Evolutionary conservation across 805 yeast species (phyloP), one percentile per base, ranked within the genome.

Genomic region (Saccharomycopsis olivae): DNA sequence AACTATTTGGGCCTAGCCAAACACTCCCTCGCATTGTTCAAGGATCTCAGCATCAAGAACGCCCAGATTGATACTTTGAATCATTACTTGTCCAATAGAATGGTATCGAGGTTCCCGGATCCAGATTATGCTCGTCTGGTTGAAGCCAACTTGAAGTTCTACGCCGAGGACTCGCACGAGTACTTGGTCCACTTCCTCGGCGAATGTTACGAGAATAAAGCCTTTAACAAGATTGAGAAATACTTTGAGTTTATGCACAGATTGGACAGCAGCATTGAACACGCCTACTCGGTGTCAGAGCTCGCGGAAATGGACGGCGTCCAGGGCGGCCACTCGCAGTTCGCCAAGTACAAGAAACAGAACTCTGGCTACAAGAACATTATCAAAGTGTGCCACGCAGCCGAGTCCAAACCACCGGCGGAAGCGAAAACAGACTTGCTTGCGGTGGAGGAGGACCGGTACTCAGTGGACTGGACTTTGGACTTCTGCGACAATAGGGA

Each of bases 1-100:
- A 39, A 40, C 27, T 36, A 33, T 19, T 38, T 43, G 19, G 38
- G 35, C 10, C 40, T 43, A 16, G 35, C 40, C 5, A 8, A 15
- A 16, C n/a, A 24, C 5, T 18, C 40, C 5, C 6, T 21, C 3
- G 35, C 28, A 2, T 24, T 35, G 5, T 43, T 40, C 18, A 21
- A 37, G 10, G 19, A 43, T 24, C 34, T 43, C 11, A 13, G 24
- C 8, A 37, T 43, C 18, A 43, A 43, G 23, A 43, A 40, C 20
- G 33, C 43, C 9, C 49, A 46, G 23, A 19, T 43, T 19, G 49
- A 46, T 35, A 46, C 49, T 13, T 39, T 46, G 33, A 19, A 17
- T 21, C 44, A 41, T 36, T 37, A 15, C 13, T 11, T 43, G n/a
- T 40, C 43, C 13, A 31, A 14, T 13, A 31, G 47, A 35, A 29